Base-by-base conservation (phyloP, 164 flowering plant genomes). In the Piper betle region DNA sequence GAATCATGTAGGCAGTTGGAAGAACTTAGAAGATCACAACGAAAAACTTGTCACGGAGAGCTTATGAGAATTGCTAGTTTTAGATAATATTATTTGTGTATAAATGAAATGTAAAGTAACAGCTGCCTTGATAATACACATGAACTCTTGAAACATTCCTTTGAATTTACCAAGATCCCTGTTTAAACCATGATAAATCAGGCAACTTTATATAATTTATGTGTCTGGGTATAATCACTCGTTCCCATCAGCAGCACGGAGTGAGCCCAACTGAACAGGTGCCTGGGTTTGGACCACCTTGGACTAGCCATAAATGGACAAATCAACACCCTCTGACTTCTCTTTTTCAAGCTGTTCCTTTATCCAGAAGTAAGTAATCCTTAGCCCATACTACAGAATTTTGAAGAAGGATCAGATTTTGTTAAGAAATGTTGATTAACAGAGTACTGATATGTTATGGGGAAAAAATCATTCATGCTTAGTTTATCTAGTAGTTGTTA, bases 281-380 rank as follows among this genome's bases (percentile, higher is more conserved):
- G 98, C 96, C 67, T 93, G 98, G 4, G 98, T 93, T 64, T 88
- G 88, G 41, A 93, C 98, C 19, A 93, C 97, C 75, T 93, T 89
- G 2, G 98, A 93, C 41, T 97, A 82, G 52, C 97, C 96, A 72
- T 93, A 90, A 58, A 75, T 66, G 0, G 88, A 69, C 18, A 86
- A 66, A 66, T 93, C 88, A 17, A 75, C 25, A 5, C 98, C 98
- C 68, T 77, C 57, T 40, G 73, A 50, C 69, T 83, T 90, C 76
- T 93, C 98, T 74, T 93, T n/a, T 80, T 90, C 92, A 61, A 90
- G 79, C 72, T 93, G 91, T 56, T 82, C 91, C 74, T 86, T 92
- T 75, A 92, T 87, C 97, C 98, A 92, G 67, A 84, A 82, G 80
- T 87, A 92, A 56, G 98, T 92, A 64, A 89, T 66, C 74, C 94